Percentiles rank a stretch among this genome's conserved stretches.
These are phyloP conservation scores for Colletotrichum sp. DNA, from an alignment of 2,329 filamentous ascomycete species.

Conservation along the genomic window DNA sequence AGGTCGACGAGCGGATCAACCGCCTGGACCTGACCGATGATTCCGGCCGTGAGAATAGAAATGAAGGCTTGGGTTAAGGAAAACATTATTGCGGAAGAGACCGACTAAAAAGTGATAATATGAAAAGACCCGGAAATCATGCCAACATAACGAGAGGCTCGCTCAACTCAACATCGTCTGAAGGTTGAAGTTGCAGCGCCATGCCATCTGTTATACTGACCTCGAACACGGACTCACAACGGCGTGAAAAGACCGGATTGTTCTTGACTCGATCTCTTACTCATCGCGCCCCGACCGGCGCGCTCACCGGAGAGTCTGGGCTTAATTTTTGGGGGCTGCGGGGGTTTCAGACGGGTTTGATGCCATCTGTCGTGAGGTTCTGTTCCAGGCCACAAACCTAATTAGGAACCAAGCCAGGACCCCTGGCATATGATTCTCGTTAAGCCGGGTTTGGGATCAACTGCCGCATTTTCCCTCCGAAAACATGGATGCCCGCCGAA, in stretches of 20 bases:
- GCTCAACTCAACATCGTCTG: neutral
- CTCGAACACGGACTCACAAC: neutral
- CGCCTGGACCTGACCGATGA: constrained; percentile 11
- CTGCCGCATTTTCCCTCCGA: neutral
- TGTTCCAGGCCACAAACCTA: constrained; percentile 2
- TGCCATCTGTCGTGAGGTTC: neutral
- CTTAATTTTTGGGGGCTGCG: neutral
- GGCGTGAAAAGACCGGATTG: neutral
- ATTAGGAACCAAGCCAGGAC: neutral
- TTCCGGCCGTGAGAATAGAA: constrained; percentile 8
- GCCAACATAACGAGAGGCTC: neutral
- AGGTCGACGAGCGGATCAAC: constrained; percentile 55
- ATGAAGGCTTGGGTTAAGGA: neutral
- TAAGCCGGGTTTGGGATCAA: neutral
- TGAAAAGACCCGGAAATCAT: neutral
- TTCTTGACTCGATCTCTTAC: neutral
- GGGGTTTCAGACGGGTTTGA: constrained; percentile 13
- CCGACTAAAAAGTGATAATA: neutral
- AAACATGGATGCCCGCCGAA: neutral
- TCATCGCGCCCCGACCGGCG: neutral
- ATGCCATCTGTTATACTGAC: constrained; percentile 6
- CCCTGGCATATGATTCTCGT: neutral
- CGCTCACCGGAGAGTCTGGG: neutral
- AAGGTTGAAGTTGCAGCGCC: neutral
- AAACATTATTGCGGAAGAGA: constrained; percentile 5